These are phyloP conservation scores for Diospyros kaki DNA, from an alignment of 148 eudicot genomes.

Conservation along the genomic window DNA sequence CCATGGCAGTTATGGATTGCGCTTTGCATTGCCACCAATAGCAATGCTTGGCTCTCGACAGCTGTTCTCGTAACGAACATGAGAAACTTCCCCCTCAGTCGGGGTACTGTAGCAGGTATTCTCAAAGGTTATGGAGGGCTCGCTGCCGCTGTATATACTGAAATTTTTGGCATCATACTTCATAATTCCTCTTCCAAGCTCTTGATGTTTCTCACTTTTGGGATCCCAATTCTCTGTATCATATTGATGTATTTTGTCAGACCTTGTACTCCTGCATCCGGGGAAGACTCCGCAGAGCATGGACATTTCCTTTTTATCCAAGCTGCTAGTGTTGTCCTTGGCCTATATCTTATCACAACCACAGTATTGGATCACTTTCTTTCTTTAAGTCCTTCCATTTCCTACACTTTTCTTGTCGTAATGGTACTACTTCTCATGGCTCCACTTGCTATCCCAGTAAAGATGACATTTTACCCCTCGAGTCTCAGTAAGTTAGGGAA, in stretches of 20 bases:
- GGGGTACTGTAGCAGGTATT: slow-evolving; percentile 87
- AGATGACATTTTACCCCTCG: slow-evolving; percentile 70
- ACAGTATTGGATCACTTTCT: slow-evolving; percentile 43
- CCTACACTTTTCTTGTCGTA: slow-evolving; percentile 40
- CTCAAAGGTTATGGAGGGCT: slow-evolving; percentile 83
- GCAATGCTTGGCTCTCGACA: slow-evolving; percentile 83
- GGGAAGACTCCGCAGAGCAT: slow-evolving; percentile 57
- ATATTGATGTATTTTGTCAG: slow-evolving; percentile 63
- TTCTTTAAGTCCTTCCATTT: slow-evolving; percentile 29
- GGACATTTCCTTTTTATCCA: slow-evolving; percentile 69
- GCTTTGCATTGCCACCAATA: slow-evolving; percentile 69
- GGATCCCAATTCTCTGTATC: slow-evolving; percentile 63
- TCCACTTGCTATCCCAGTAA: slow-evolving; percentile 76
- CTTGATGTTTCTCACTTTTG: slow-evolving; percentile 62
- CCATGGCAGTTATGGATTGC: slow-evolving; percentile 71
- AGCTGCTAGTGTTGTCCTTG: slow-evolving; percentile 60
- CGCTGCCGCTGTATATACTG: slow-evolving; percentile 82
- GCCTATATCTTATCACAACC: slow-evolving; percentile 65
- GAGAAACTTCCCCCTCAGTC: slow-evolving; percentile 77
- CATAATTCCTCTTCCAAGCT: slow-evolving; percentile 55
- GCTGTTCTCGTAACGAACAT: slow-evolving; percentile 86
- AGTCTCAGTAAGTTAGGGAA: slow-evolving; percentile 14
- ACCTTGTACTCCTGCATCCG: slow-evolving; percentile 82
- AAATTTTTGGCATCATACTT: slow-evolving; percentile 53
- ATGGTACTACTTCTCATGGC: slow-evolving; percentile 78